These are phyloP conservation scores for Mycena galopus DNA, from an alignment of 768 basidiomycete species.

Conservation along the genomic window DNA sequence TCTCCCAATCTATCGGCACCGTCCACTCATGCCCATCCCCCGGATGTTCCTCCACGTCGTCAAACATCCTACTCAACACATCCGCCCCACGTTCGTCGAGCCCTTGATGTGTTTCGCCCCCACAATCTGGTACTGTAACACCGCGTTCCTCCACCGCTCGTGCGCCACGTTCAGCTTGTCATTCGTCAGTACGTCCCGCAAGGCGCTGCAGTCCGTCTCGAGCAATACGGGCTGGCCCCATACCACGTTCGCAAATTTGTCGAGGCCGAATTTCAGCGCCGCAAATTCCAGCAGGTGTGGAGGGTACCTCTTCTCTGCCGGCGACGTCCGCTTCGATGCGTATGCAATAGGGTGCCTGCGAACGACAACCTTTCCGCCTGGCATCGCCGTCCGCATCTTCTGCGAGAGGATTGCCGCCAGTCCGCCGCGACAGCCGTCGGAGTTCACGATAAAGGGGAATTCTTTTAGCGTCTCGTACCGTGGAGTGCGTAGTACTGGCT, in stretches of 20 bases:
- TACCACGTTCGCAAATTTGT: neutral
- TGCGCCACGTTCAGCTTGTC: neutral
- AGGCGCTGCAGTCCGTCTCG: neutral
- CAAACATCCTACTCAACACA: constrained; percentile 38
- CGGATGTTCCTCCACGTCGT: neutral
- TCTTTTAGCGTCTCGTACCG: neutral
- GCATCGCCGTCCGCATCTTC: neutral
- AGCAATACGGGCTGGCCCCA: neutral
- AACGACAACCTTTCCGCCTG: neutral
- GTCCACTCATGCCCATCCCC: constrained; percentile 35
- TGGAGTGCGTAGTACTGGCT: too few relatives aligned
- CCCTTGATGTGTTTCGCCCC: constrained; percentile 36
- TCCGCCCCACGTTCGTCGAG: constrained; percentile 37
- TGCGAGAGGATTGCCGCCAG: neutral
- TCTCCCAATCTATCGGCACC: constrained; percentile 44
- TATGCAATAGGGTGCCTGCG: constrained; percentile 11
- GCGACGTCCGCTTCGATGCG: constrained; percentile 10
- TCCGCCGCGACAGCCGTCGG: neutral
- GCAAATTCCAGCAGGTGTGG: constrained; percentile 1
- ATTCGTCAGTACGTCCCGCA: neutral
- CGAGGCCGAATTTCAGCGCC: too few relatives aligned
- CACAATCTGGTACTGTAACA: neutral
- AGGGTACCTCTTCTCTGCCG: neutral
- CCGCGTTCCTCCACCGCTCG: neutral
- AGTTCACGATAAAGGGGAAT: neutral